Evolutionary conservation across 495 filamentous ascomycete species (phyloP).

Genomic region (Lasiosphaeria ovina): DNA sequence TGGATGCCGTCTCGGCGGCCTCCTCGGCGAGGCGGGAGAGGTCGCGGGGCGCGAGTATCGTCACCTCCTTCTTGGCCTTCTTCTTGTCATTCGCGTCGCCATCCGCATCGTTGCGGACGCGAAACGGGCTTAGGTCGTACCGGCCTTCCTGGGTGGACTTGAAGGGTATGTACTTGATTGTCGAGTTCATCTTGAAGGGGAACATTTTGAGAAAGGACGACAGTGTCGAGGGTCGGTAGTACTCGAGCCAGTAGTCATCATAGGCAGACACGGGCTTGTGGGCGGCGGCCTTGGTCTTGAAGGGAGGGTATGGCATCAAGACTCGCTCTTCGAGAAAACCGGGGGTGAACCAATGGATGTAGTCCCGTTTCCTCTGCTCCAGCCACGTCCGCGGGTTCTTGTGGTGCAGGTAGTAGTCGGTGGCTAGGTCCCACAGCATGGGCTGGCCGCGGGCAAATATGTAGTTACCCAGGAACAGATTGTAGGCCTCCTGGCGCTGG

Average conservation of each 20-base stretch:
- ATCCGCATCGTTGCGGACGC: slow-evolving; percentile 54
- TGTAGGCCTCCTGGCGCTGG: slow-evolving; percentile 96
- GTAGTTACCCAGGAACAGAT: slow-evolving; percentile 96
- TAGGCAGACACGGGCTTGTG: slow-evolving; percentile 61
- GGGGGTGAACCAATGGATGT: slow-evolving; percentile 85
- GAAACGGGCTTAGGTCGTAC: slow-evolving; percentile 81
- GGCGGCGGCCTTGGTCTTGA: slow-evolving; percentile 38
- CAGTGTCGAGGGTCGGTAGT: slow-evolving; percentile 82
- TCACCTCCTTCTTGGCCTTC: slow-evolving; percentile 58
- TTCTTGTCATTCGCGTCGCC: slow-evolving; percentile 49
- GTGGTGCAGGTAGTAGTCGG: slow-evolving; percentile 96
- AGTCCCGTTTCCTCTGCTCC: slow-evolving; percentile 60
- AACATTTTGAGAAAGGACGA: slow-evolving; percentile 89
- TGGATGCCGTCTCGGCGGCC: slow-evolving; percentile 38
- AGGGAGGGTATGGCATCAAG: slow-evolving; percentile 47
- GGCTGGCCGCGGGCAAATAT: slow-evolving; percentile 87
- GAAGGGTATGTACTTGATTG: slow-evolving; percentile 74
- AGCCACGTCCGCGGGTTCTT: slow-evolving; percentile 72
- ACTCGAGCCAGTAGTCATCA: slow-evolving; percentile 98
- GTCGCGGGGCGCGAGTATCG: slow-evolving; percentile 56
- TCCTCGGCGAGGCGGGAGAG: slow-evolving; percentile 29
- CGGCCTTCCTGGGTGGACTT: slow-evolving; percentile 65
- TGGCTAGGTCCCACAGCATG: slow-evolving; percentile 95
- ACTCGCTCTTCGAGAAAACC: slow-evolving; percentile 62
- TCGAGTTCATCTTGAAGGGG: slow-evolving; percentile 84